These are phyloP conservation scores for Saturnispora saitoi DNA, from an alignment of 805 yeast genomes.

Conservation along the genomic window DNA sequence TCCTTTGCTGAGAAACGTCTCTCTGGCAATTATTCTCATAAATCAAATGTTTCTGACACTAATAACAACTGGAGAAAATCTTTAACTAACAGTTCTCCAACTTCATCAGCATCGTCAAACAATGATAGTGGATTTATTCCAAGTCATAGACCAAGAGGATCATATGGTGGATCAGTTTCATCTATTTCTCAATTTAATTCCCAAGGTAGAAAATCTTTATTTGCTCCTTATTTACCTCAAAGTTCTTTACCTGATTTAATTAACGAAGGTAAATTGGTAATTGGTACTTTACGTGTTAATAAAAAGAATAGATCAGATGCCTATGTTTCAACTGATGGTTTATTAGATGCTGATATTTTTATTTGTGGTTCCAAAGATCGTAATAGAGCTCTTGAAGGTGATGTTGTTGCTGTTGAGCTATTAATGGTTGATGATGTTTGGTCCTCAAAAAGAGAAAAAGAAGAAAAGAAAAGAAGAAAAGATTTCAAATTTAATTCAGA, in stretches of 20 bases:
- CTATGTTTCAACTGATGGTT: conserved; percentile 94
- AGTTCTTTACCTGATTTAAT: conserved; percentile 83
- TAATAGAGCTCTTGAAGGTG: conserved; percentile 95
- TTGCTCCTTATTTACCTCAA: conserved; percentile 95
- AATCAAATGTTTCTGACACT: conserved; percentile 36
- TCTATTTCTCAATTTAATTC: conserved; percentile 34
- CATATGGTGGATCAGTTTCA: conserved; percentile 58
- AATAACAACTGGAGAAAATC: conserved; percentile 64
- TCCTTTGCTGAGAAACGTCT: conserved; percentile 36
- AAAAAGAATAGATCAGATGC: conserved; percentile 97
- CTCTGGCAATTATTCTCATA: conserved; percentile 25
- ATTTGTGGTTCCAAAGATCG: conserved; percentile 98
- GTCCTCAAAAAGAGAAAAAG: conserved; percentile 93
- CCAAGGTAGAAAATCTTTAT: conserved; percentile 62
- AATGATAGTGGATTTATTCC: conserved; percentile 46
- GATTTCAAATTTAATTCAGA: conserved; percentile 28
- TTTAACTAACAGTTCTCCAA: conserved; percentile 10
- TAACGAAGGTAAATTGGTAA: conserved; percentile 82
- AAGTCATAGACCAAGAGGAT: conserved; percentile 59
- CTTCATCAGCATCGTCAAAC: conserved; percentile 17
- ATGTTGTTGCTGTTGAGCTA: conserved; percentile 89
- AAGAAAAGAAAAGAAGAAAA: conserved; percentile 84
- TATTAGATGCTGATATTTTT: conserved; percentile 91
- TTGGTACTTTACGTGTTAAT: conserved; percentile 89
- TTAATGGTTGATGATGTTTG: conserved; percentile 95